Percentiles rank a stretch among this genome's conserved stretches.
Conservation (phyloP, 202 grass and related monocot species). For the Alloteropsis angusta region DNA sequence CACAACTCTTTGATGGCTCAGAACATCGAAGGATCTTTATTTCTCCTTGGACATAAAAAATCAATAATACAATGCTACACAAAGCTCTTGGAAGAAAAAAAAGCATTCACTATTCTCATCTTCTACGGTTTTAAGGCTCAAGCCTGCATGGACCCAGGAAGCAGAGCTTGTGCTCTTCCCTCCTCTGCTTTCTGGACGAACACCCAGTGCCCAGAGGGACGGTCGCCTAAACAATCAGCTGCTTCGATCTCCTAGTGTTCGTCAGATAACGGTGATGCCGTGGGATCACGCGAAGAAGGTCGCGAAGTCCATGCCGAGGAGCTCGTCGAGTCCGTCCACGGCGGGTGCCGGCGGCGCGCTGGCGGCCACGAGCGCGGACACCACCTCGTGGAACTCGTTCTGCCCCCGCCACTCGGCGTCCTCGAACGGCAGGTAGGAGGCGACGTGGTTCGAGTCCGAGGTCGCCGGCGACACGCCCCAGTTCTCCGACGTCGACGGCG, state of each 20-base stretch:
- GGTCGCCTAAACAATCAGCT: neutral
- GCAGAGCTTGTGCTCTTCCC: slow-evolving; percentile 6
- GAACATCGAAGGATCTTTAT: slow-evolving; percentile 20
- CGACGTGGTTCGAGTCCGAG: slow-evolving; percentile 46
- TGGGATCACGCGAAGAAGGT: slow-evolving; percentile 27
- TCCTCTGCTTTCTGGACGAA: neutral
- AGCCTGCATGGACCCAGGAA: slow-evolving; percentile 19
- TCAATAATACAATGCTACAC: slow-evolving; percentile 27
- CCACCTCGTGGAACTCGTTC: slow-evolving; percentile 33
- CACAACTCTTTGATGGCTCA: neutral
- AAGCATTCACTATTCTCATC: neutral
- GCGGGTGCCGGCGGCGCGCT: slow-evolving; percentile 14
- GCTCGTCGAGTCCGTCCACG: slow-evolving; percentile 18
- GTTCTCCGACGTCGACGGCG: slow-evolving; percentile 22
- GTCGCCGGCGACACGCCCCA: slow-evolving; percentile 30
- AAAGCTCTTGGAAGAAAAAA: neutral
- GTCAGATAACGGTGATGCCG: neutral
- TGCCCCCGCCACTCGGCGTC: slow-evolving; percentile 9
- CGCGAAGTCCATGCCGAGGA: slow-evolving; percentile 27
- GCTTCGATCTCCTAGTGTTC: neutral
- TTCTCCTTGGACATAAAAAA: slow-evolving; percentile 9
- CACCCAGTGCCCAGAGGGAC: neutral
- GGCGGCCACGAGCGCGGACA: slow-evolving; percentile 36
- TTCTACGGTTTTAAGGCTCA: neutral
- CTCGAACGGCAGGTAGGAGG: slow-evolving; percentile 11